phyloP scores from a whole-genome alignment of 495 filamentous ascomycete genomes.

The Tuber umbilicatum region DNA sequence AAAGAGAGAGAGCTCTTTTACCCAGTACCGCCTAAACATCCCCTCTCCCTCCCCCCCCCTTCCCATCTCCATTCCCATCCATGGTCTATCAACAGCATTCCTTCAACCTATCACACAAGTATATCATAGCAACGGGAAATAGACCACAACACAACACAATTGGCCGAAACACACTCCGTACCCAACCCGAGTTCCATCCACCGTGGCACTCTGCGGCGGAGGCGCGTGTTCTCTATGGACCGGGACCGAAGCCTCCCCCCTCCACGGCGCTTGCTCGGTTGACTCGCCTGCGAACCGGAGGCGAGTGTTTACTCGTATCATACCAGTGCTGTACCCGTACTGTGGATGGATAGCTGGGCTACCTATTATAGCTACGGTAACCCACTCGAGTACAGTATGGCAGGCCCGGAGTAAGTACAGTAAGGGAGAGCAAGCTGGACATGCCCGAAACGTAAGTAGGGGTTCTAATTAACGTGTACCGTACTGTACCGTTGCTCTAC shows the following conservation, averaged over 20 bases:
- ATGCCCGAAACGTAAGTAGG: too few species aligned
- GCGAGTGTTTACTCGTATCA: neutral
- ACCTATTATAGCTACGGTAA: too few species aligned
- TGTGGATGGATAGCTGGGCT: too few species aligned
- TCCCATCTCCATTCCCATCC: neutral
- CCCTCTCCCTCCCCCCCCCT: neutral
- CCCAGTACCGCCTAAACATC: neutral
- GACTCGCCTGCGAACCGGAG: neutral
- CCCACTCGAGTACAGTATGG: neutral
- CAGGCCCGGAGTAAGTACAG: too few species aligned
- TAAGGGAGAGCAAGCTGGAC: too few species aligned
- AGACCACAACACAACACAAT: neutral
- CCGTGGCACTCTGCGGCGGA: neutral
- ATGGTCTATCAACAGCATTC: neutral
- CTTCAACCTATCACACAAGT: neutral
- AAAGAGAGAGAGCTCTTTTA: neutral
- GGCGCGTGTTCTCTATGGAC: neutral
- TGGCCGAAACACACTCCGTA: neutral
- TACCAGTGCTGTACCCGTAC: neutral
- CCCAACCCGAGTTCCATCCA: neutral
- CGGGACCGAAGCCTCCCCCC: neutral
- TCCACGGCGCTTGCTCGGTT: neutral
- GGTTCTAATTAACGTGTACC: too few species aligned
- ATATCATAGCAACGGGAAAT: neutral
- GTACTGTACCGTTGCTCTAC: too few species aligned